These are phyloP conservation scores for Papiliotrema flavescens DNA, from an alignment of 1,284 basidiomycete species.

Conservation along the genomic window DNA sequence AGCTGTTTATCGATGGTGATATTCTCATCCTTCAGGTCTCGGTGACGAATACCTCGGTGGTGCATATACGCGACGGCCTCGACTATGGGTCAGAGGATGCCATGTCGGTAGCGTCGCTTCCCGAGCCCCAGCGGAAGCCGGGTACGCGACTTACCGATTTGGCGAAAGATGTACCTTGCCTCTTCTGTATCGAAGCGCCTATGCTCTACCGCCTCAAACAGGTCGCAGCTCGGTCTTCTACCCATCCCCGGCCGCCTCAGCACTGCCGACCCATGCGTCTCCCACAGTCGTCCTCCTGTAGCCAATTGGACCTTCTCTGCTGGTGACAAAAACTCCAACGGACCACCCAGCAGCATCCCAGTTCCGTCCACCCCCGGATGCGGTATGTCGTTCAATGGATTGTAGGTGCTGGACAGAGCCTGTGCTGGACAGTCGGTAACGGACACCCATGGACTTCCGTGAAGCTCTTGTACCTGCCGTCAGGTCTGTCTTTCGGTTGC, in stretches of 20 bases:
- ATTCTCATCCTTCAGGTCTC: conserved; percentile 94
- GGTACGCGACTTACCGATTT: conserved; percentile 55
- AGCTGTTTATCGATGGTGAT: conserved; percentile 73
- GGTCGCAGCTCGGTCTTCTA: conserved; percentile 76
- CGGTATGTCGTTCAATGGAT: conserved; percentile 16
- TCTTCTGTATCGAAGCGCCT: conserved; percentile 73
- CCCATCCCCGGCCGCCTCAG: conserved; percentile 52
- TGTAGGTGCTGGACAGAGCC: background rate
- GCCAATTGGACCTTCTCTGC: too few relatives aligned
- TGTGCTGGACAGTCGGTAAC: conserved; percentile 13
- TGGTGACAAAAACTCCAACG: too few relatives aligned
- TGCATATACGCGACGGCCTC: conserved; percentile 78
- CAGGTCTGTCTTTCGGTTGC: background rate
- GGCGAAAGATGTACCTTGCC: conserved; percentile 76
- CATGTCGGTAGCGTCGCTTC: too few relatives aligned
- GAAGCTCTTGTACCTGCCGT: conserved; percentile 78
- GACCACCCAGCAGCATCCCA: too few relatives aligned
- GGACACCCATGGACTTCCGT: conserved; percentile 75
- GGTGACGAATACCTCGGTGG: conserved; percentile 72
- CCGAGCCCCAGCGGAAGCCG: too few relatives aligned
- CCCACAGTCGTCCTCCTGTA: too few relatives aligned
- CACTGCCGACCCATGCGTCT: too few relatives aligned
- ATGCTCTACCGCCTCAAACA: conserved; percentile 91
- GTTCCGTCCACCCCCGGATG: too few relatives aligned
- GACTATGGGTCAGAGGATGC: conserved; percentile 53